These are phyloP conservation scores for Quercus robur DNA, from an alignment of 306 rosid species.

Conservation along the genomic window DNA sequence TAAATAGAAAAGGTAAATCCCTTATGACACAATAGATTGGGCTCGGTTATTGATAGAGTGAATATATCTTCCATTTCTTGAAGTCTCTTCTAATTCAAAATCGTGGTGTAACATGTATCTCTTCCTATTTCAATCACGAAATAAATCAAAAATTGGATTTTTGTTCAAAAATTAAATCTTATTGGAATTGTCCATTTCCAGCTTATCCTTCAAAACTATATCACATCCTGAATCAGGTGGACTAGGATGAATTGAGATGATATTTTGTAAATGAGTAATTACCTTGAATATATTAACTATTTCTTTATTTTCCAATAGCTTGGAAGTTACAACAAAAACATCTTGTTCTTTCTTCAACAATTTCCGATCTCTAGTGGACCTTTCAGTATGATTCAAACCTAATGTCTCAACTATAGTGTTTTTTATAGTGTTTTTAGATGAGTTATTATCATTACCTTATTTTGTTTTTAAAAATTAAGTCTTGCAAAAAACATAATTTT, in stretches of 20 bases:
- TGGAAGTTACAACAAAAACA: neutral
- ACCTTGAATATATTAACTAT: conserved; percentile 1
- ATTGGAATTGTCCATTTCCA: neutral
- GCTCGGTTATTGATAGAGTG: neutral
- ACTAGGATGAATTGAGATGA: neutral
- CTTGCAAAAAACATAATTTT: too few relatives aligned
- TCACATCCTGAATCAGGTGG: neutral
- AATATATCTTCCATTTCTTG: neutral
- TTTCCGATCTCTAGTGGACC: too few relatives aligned
- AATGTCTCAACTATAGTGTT: too few relatives aligned
- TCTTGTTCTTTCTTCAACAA: too few relatives aligned
- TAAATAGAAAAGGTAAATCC: neutral
- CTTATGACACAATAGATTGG: neutral
- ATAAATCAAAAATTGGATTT: neutral
- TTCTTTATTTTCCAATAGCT: neutral
- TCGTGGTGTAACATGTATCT: too few relatives aligned
- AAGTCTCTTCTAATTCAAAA: neutral
- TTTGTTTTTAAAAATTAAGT: too few relatives aligned
- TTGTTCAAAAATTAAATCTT: neutral
- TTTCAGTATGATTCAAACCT: too few relatives aligned
- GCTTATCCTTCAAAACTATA: neutral
- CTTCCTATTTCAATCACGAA: too few relatives aligned
- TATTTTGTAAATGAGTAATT: conserved; percentile 2
- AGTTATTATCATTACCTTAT: too few relatives aligned
- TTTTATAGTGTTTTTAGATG: too few relatives aligned